phyloP scores from a whole-genome alignment of 2,329 filamentous ascomycete species.

The Fusarium pseudocircinatum region DNA sequence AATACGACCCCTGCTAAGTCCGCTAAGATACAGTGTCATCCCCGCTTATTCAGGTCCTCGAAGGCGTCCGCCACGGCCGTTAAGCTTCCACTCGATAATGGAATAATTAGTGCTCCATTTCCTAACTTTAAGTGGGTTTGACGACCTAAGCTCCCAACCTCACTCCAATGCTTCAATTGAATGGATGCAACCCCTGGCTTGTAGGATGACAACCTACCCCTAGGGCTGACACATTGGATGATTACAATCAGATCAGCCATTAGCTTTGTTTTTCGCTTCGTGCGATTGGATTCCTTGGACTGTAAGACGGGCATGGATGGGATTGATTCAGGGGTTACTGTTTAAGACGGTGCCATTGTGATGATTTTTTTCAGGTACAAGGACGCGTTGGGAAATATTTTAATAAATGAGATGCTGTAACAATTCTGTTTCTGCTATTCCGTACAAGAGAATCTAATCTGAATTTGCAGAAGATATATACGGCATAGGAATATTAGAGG shows the following conservation, averaged over 20 bases:
- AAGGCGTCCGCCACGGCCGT: neutral
- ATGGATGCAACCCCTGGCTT: neutral
- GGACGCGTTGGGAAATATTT: neutral
- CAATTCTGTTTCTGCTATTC: too few species aligned
- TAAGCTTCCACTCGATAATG: neutral
- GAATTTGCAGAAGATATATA: neutral
- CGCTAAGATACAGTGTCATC: neutral
- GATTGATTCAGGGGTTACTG: neutral
- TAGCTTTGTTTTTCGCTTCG: neutral
- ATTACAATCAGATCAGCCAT: neutral
- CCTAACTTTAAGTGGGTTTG: neutral
- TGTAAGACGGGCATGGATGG: neutral
- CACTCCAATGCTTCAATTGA: neutral
- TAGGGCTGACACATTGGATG: constrained; percentile 5
- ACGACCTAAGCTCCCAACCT: neutral
- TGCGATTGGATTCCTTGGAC: neutral
- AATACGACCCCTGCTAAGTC: neutral
- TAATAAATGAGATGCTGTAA: neutral
- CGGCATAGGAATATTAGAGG: neutral
- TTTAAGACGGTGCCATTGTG: neutral
- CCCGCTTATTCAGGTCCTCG: neutral
- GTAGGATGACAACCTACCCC: neutral
- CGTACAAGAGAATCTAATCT: neutral
- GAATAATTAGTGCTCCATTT: neutral
- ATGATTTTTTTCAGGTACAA: neutral